These are phyloP conservation scores for Quercus lobata DNA, from an alignment of 331 rosid genomes.

Conservation along the genomic window DNA sequence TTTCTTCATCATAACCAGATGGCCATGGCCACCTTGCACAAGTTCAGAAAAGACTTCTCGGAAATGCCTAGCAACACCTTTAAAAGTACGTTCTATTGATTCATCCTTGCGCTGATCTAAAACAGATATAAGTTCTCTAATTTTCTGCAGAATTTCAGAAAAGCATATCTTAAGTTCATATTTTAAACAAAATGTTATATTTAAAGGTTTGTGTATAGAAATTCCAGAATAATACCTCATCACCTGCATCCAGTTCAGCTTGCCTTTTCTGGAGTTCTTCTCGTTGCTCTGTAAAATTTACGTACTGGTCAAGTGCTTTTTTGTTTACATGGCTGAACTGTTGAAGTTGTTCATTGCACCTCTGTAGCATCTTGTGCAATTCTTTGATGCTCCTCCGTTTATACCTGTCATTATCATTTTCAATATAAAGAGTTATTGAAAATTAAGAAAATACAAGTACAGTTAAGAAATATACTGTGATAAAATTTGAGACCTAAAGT, in stretches of 20 bases:
- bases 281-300: constrained; percentile 93
- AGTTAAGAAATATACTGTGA: neutral
- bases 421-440: neutral
- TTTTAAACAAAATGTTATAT: neutral
- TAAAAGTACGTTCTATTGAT: constrained; percentile 95
- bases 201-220: constrained; percentile 8
- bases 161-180: constrained; percentile 2
- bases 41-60: constrained; percentile 97
- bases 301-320: constrained; percentile 95
- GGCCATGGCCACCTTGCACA: constrained; percentile 91
- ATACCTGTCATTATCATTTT: constrained; percentile 50
- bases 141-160: constrained; percentile 63
- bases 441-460: neutral
- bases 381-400: constrained; percentile 79
- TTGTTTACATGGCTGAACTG: constrained; percentile 94
- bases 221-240: constrained; percentile 51
- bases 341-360: constrained; percentile 87
- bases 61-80: constrained; percentile 98
- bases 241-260: constrained; percentile 95
- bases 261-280: constrained; percentile 98
- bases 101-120: constrained; percentile 96
- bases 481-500: neutral
- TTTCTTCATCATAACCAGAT: constrained; percentile 93
- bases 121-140: constrained; percentile 78
- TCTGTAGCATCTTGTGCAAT: constrained; percentile 77